Conservation (phyloP, 2,329 filamentous ascomycete genomes). For the Paecilomyces niveus region DNA sequence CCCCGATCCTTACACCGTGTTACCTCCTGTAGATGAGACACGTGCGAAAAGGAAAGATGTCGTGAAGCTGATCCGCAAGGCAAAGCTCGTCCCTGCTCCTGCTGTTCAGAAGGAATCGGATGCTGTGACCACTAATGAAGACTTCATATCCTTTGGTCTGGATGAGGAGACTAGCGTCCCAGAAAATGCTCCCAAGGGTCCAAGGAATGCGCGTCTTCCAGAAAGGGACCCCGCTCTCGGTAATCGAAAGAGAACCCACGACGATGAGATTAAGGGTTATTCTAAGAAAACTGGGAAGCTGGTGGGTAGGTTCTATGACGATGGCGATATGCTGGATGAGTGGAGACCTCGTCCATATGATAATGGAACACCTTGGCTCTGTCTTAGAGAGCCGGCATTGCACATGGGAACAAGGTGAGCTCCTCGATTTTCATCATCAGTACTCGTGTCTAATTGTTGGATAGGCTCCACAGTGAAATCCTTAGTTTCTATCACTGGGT, state of each 20-base stretch:
- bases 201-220: slow-evolving; percentile 19
- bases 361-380: slow-evolving; percentile 57
- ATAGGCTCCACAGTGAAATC: slow-evolving; percentile 84
- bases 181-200: slow-evolving; percentile 30
- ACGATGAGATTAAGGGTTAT: slow-evolving; percentile 59
- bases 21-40: slow-evolving; percentile 71
- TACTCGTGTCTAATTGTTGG: slow-evolving; percentile 9
- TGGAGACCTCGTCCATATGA: slow-evolving; percentile 45
- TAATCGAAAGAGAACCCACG: slow-evolving; percentile 66
- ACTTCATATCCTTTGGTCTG: slow-evolving; percentile 84
- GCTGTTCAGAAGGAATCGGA: slow-evolving; percentile 46
- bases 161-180: slow-evolving; percentile 46
- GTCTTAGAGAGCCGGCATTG: slow-evolving; percentile 19
- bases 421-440: neutral
- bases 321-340: slow-evolving; percentile 44
- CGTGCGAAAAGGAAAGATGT: slow-evolving; percentile 75
- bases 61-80: slow-evolving; percentile 85
- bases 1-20: slow-evolving; percentile 82
- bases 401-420: slow-evolving; percentile 28
- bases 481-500: slow-evolving; percentile 83
- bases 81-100: slow-evolving; percentile 53
- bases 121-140: slow-evolving; percentile 54
- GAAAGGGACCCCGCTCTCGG: slow-evolving; percentile 46
- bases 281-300: slow-evolving; percentile 49
- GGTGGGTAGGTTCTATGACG: slow-evolving; percentile 41